These are phyloP conservation scores for Ambrosiella xylebori DNA, from an alignment of 2,329 filamentous ascomycete genomes.

Conservation along the genomic window DNA sequence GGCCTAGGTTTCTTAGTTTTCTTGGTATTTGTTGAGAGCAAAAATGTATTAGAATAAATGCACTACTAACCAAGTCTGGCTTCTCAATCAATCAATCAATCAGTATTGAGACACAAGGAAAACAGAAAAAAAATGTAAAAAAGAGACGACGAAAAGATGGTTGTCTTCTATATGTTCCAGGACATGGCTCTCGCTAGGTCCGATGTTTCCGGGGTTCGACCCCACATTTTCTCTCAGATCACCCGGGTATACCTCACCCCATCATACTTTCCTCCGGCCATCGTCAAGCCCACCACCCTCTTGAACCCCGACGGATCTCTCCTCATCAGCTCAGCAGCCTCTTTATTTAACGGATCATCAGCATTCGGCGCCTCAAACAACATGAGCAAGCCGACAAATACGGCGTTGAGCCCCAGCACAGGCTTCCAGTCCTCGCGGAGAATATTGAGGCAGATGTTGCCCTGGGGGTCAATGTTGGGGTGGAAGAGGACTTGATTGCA, in stretches of 20 bases:
- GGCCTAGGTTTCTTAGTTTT: too few relatives aligned
- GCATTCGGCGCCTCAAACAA: slow-evolving; percentile 89
- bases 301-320: slow-evolving; percentile 38
- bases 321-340: slow-evolving; percentile 82
- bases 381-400: slow-evolving; percentile 79
- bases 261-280: not conserved
- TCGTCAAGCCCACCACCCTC: slow-evolving; percentile 43
- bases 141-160: too few relatives aligned
- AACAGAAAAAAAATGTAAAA: too few relatives aligned
- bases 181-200: too few relatives aligned
- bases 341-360: slow-evolving; percentile 94
- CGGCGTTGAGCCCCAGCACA: slow-evolving; percentile 87
- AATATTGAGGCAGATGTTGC: slow-evolving; percentile 96
- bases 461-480: slow-evolving; percentile 93
- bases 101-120: too few relatives aligned
- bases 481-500: slow-evolving; percentile 98
- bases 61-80: too few relatives aligned
- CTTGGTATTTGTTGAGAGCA: too few relatives aligned
- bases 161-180: too few relatives aligned
- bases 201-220: too few relatives aligned
- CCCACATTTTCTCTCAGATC: too few relatives aligned
- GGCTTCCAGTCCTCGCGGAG: slow-evolving; percentile 98
- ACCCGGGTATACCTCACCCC: not conserved
- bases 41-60: too few relatives aligned
- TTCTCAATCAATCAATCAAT: too few relatives aligned